These are phyloP conservation scores for Salix exigua DNA, from an alignment of 345 rosid genomes.

Conservation along the genomic window DNA sequence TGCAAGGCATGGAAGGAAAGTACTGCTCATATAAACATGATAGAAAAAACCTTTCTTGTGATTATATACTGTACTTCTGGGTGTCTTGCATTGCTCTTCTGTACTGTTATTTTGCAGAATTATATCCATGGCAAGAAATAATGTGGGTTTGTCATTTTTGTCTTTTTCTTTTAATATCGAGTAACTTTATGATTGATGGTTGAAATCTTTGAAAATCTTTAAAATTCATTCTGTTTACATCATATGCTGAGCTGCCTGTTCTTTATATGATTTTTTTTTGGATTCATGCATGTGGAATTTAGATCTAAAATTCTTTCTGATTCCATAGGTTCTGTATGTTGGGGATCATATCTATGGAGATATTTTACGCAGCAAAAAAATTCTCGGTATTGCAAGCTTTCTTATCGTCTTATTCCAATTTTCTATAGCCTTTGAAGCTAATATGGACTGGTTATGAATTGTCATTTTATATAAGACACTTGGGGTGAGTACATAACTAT, in stretches of 20 bases:
- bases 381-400: conserved; percentile 59
- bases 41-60: too few relatives aligned
- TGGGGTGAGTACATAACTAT: not conserved
- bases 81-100: too few relatives aligned
- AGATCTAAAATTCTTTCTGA: conserved; percentile 6
- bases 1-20: not conserved
- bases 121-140: not conserved
- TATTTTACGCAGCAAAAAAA: conserved; percentile 90
- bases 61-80: too few relatives aligned
- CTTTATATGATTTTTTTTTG: not conserved
- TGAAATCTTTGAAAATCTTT: not conserved
- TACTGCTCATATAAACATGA: too few relatives aligned
- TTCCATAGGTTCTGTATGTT: conserved; percentile 79
- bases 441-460: not conserved
- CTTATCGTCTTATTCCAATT: not conserved
- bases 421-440: not conserved
- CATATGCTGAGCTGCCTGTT: not conserved
- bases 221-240: not conserved
- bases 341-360: conserved; percentile 99
- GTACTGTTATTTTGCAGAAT: not conserved
- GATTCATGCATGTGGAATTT: not conserved
- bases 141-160: not conserved
- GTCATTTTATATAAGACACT: not conserved
- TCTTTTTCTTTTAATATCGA: not conserved
- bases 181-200: not conserved